Conservation (phyloP, 192 early-diverging fungal species). For the Allomyces javanicus region DNA sequence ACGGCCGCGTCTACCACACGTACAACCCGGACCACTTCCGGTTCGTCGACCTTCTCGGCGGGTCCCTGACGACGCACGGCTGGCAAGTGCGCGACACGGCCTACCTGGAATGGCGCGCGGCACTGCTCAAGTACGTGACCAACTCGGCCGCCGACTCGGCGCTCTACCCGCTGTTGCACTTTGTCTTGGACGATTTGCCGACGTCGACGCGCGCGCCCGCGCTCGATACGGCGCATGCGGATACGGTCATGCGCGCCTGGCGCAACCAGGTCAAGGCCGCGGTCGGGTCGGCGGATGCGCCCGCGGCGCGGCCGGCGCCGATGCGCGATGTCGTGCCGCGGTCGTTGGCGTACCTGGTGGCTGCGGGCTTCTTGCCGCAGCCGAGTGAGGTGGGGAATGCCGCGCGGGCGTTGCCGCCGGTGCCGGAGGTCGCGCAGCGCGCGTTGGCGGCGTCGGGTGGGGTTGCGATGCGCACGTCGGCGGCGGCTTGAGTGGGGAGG, state of each 20-base stretch:
- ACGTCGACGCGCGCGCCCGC: conserved; percentile 74
- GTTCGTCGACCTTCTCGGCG: conserved; percentile 72
- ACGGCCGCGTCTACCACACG: conserved; percentile 63
- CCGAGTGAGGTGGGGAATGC: too few species aligned
- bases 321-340: conserved; percentile 49
- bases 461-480: too few species aligned
- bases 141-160: conserved; percentile 49
- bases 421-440: too few species aligned
- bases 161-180: conserved; percentile 91
- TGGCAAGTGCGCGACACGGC: conserved; percentile 51
- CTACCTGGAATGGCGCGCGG: conserved; percentile 86
- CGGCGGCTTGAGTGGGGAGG: too few species aligned
- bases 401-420: too few species aligned
- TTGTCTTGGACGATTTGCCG: conserved; percentile 93
- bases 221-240: conserved; percentile 64
- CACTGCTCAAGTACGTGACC: conserved; percentile 81
- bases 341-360: conserved; percentile 79
- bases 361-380: conserved; percentile 54
- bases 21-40: conserved; percentile 66
- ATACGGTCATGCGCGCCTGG: conserved; percentile 6
- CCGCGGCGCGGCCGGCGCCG: conserved; percentile 20
- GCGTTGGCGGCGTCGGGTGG: too few species aligned
- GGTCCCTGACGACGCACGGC: conserved; percentile 39
- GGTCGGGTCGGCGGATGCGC: conserved; percentile 20
- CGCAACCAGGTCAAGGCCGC: conserved; percentile 1